Percentiles rank a stretch among this genome's conserved stretches.
Evolutionary conservation across 1,284 basidiomycete species (phyloP).

Genomic region (Gyrodon tennesseensis): DNA sequence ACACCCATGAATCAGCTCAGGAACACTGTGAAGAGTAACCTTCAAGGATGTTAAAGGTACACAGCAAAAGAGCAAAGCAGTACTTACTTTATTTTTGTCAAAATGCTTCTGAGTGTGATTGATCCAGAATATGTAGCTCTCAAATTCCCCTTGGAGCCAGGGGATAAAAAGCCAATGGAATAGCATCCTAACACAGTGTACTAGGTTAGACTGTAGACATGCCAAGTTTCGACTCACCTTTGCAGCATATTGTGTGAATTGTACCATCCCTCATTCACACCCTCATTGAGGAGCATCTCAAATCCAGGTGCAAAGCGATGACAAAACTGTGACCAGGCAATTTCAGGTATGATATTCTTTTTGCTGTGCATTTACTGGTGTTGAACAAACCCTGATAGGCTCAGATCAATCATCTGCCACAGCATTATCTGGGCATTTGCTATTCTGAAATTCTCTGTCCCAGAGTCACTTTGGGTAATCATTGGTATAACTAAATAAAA

Average conservation of each 20-base stretch:
- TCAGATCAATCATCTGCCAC: background rate
- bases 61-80: no score
- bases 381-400: background rate
- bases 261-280: background rate
- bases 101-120: constrained; percentile 25
- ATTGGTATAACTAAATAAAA: no score
- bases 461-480: no score
- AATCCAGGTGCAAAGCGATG: constrained; percentile 2
- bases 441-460: no score
- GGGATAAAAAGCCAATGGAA: constrained; percentile 11
- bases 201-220: background rate
- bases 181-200: constrained; percentile 1
- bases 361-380: constrained; percentile 4
- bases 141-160: constrained; percentile 13
- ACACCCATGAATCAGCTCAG: background rate
- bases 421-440: background rate
- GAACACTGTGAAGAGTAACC: no score
- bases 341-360: constrained; percentile 10
- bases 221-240: background rate
- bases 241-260: constrained; percentile 1
- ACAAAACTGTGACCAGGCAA: constrained; percentile 5
- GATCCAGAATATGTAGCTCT: constrained; percentile 21
- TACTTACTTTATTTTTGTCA: constrained; percentile 24
- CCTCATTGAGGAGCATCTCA: background rate
- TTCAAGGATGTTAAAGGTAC: no score